These are phyloP conservation scores for Fusarium praegraminearum DNA, from an alignment of 2,329 filamentous ascomycete genomes.

Conservation along the genomic window DNA sequence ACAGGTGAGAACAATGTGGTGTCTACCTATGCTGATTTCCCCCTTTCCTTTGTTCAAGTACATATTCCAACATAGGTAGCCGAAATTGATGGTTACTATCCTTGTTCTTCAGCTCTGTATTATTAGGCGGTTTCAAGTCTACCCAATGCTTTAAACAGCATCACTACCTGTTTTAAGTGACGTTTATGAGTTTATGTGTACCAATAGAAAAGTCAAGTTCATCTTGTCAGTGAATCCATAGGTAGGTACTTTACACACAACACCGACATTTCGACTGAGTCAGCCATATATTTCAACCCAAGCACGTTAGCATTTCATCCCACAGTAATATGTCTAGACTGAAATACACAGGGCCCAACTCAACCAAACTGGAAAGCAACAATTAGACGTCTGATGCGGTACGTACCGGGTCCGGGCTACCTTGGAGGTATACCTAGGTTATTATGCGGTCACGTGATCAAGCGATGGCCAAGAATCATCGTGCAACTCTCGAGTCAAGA, in stretches of 20 bases:
- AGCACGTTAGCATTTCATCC: neutral
- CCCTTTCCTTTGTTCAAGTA: neutral
- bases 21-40: neutral
- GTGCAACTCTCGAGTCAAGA: neutral
- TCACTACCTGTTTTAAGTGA: neutral
- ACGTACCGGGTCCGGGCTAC: neutral
- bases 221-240: neutral
- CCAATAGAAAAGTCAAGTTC: neutral
- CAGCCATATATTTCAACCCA: neutral
- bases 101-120: neutral
- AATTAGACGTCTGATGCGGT: neutral
- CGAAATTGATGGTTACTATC: slow-evolving; percentile 1
- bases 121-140: neutral
- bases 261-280: neutral
- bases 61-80: slow-evolving; percentile 4
- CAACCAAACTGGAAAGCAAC: too few relatives aligned
- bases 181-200: neutral
- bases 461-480: slow-evolving; percentile 7
- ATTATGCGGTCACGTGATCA: slow-evolving; percentile 20
- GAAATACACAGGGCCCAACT: neutral
- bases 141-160: neutral
- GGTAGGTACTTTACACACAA: too few relatives aligned
- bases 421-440: neutral
- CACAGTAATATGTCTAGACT: neutral
- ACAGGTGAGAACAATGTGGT: neutral